phyloP scores from a whole-genome alignment of 305 asterid genomes.

The Coffea humblotiana region DNA sequence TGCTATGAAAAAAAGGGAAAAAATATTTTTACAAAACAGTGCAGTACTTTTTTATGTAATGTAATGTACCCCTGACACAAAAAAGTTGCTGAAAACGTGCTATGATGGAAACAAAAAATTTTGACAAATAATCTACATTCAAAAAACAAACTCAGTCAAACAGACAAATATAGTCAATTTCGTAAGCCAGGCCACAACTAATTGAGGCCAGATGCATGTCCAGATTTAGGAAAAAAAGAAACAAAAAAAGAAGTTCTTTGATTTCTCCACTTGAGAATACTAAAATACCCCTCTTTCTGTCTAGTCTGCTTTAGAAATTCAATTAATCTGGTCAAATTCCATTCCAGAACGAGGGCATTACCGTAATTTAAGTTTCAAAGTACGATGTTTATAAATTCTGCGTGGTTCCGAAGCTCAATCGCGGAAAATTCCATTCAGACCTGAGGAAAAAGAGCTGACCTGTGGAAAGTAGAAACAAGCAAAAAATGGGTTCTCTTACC shows the following conservation, averaged over 20 bases:
- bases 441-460: not conserved
- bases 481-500: slow-evolving; percentile 49
- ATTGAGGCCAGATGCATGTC: too few relatives aligned
- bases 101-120: too few relatives aligned
- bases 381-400: not conserved
- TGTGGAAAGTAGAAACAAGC: not conserved
- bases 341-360: not conserved
- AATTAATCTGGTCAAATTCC: slow-evolving; percentile 7
- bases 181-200: not conserved
- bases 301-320: not conserved
- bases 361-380: not conserved
- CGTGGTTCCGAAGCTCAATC: slow-evolving; percentile 5
- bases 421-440: not conserved
- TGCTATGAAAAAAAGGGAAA: too few relatives aligned
- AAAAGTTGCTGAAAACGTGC: too few relatives aligned
- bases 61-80: too few relatives aligned
- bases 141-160: too few relatives aligned
- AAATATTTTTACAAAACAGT: too few relatives aligned
- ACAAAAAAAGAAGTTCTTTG: too few relatives aligned
- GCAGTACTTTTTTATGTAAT: too few relatives aligned
- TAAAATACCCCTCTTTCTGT: slow-evolving; percentile 8
- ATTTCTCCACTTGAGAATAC: slow-evolving; percentile 17
- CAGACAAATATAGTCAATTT: not conserved
- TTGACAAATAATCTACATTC: too few relatives aligned
- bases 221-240: too few relatives aligned